Base-by-base conservation (phyloP, 257 asterid genomes). In the Jacaranda copaia region DNA sequence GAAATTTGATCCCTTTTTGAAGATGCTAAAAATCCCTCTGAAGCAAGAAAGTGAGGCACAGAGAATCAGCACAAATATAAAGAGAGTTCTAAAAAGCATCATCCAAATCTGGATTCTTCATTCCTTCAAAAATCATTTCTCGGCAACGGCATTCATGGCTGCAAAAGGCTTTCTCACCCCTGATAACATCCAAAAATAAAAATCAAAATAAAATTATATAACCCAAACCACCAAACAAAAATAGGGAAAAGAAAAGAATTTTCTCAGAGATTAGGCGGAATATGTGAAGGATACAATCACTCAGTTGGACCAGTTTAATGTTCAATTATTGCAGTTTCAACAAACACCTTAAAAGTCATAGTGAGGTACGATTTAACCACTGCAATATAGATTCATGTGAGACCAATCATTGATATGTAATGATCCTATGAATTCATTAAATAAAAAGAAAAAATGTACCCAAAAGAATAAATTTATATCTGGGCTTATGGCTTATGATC, bases 81-180 rank as follows among this genome's bases (percentile, higher is more conserved):
- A 45, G n/a, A 43, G 55, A 39, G 68, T 57, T 49, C 81, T 75
- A 70, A 49, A 81, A 80, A 53, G 75, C 77, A 61, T 77, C 81
- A 42, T 59, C 81, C 79, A 59, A 11, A 52, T 73, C 72, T 14
- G 68, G 69, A 67, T 86, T 73, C 82, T 82, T 66, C 80, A 46
- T 63, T 69, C 82, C 88, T 19, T 89, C 91, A 2, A 52, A 83
- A 68, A 84, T 53, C 84, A 88, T 88, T 77, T 89, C 96, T 60
- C 86, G 87, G 86, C 85, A 76, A 51, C 96, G 88, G 87, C 98
- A 93, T 82, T 90, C 93, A 46, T 89, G 84, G 82, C 97, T 90
- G 80, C 98, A 92, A 77, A 86, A 87, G 40, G 88, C 90, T 74
- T 84, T 90, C 74, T 84, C 91, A 49, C 92, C 92, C 89, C 99